These are phyloP conservation scores for Ophiostoma perfectum DNA, from an alignment of 2,329 filamentous ascomycete species.

Conservation along the genomic window DNA sequence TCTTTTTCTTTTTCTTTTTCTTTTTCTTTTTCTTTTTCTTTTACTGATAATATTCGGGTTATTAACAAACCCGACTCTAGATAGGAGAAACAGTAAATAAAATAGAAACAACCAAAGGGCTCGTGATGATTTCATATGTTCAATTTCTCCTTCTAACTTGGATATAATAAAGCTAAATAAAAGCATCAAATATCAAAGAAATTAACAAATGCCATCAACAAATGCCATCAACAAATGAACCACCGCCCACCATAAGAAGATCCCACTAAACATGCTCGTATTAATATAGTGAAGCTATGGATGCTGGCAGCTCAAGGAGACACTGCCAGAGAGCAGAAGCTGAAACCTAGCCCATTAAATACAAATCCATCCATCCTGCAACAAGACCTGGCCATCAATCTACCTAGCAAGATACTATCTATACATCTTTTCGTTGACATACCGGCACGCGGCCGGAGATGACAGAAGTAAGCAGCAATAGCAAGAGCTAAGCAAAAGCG, in stretches of 20 bases:
- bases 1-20: not conserved
- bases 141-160: too few species aligned
- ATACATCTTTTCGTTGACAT: not conserved
- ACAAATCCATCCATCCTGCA: not conserved
- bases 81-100: too few species aligned
- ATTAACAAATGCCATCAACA: not conserved
- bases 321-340: not conserved
- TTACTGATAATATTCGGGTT: not conserved
- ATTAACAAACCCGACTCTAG: too few species aligned
- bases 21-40: not conserved
- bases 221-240: not conserved
- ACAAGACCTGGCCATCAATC: too few species aligned
- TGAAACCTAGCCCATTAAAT: not conserved
- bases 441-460: not conserved
- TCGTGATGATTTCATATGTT: too few species aligned
- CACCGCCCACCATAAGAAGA: not conserved
- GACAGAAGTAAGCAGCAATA: not conserved
- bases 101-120: too few species aligned
- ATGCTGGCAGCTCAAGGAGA: not conserved
- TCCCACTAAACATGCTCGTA: slow-evolving; percentile 2
- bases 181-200: not conserved
- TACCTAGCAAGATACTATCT: not conserved
- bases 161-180: not conserved
- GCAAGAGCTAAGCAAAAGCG: not conserved
- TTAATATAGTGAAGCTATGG: slow-evolving; percentile 4